Conservation (phyloP, 257 asterid genomes). For the Mentha longifolia region DNA sequence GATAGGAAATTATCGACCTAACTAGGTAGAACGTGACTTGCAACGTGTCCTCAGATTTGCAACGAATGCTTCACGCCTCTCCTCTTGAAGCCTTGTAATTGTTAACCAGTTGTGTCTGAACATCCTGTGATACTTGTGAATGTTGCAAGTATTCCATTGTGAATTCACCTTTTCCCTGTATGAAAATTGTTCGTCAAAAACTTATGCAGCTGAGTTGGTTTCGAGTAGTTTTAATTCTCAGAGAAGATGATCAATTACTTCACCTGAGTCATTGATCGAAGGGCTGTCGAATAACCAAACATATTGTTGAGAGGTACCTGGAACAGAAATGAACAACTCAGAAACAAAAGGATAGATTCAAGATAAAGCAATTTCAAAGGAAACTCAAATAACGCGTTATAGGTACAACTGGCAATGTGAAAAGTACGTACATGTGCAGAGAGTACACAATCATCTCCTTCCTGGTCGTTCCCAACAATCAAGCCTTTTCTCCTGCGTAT, state of each 20-base stretch:
- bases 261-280: constrained; percentile 99
- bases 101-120: constrained; percentile 81
- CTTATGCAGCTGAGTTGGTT: neutral
- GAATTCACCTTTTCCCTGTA: constrained; percentile 97
- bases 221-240: neutral
- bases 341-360: neutral
- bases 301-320: constrained; percentile 99
- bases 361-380: neutral
- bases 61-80: constrained; percentile 34
- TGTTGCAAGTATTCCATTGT: constrained; percentile 96
- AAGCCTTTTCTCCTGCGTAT: constrained; percentile 88
- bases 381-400: neutral
- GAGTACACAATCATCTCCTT: constrained; percentile 83
- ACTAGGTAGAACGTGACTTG: constrained; percentile 8
- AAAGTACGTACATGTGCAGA: constrained; percentile 74
- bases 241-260: constrained; percentile 1
- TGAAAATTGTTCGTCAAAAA: neutral
- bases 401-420: neutral
- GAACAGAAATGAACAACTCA: constrained; percentile 18
- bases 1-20: constrained; percentile 16
- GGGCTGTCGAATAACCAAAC: constrained; percentile 98
- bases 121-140: constrained; percentile 78
- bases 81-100: constrained; percentile 62
- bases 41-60: neutral
- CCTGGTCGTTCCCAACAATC: constrained; percentile 96